Evolutionary conservation across 305 asterid species (phyloP).

Genomic region (Solanum aculeatissimum): DNA sequence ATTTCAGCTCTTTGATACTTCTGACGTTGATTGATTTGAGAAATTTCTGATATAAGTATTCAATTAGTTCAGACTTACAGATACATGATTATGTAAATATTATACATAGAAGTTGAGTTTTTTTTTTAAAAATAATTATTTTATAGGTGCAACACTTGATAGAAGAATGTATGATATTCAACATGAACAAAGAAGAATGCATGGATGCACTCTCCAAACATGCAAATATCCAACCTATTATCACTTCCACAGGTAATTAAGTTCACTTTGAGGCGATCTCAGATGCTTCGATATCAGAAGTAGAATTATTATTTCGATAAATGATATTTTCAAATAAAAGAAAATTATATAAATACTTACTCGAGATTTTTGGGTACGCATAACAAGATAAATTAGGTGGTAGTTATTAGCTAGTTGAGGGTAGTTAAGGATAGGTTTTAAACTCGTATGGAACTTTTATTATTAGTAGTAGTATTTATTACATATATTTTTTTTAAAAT

Average conservation of each 20-base stretch:
- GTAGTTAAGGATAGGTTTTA: not conserved
- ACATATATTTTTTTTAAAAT: not conserved
- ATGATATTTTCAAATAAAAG: not conserved
- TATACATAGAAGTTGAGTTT: too few species aligned
- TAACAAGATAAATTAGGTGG: not conserved
- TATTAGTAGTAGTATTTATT: not conserved
- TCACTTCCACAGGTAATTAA: slow-evolving; percentile 66
- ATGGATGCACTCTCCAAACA: slow-evolving; percentile 85
- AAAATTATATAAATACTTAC: not conserved
- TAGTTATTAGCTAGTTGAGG: not conserved
- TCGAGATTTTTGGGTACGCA: not conserved
- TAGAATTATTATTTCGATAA: not conserved
- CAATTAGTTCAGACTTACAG: too few species aligned
- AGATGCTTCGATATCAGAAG: not conserved
- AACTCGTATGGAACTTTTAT: not conserved
- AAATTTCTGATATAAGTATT: too few species aligned
- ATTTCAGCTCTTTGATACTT: too few species aligned
- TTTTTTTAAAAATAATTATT: not conserved
- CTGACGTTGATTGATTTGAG: too few species aligned
- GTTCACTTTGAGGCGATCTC: not conserved
- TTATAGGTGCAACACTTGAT: slow-evolving; percentile 71
- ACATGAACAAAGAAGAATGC: slow-evolving; percentile 83
- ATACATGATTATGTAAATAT: too few species aligned
- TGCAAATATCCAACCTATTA: slow-evolving; percentile 76
- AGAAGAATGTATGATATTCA: slow-evolving; percentile 74